Base-by-base conservation (phyloP, 768 basidiomycete species). In the Trichaptum fuscoviolaceum region DNA sequence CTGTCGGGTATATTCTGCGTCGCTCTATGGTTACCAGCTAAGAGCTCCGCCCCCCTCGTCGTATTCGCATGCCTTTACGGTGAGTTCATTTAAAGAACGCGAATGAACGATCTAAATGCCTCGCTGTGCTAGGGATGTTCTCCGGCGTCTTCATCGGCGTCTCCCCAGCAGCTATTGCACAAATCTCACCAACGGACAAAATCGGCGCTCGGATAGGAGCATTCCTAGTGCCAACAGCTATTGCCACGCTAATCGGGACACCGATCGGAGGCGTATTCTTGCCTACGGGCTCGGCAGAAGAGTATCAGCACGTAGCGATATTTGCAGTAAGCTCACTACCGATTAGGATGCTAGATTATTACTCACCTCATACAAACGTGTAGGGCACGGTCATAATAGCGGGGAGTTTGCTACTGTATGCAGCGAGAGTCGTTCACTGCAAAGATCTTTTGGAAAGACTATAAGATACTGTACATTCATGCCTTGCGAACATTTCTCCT, bases 171-270 rank as follows among this genome's bases (percentile, higher is more conserved):
- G 73, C 72, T 64, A 67, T 72, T 1, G 70, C 67, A 20, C 65
- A 68, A 57, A 73, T 74, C 2, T 70, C 73, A 2, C 73, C 73
- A 9, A 66, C 72, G 20, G 68, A 70, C 12, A 71, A 73, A 59
- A 69, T 75, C 35, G 74, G 74, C 17, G 73, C 71, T 10, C 70
- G 73, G 10, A 68, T 73, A 20, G 74, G 74, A 20, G 67, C 67
- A 17, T 70, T 70, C 42, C 72, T 75, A 70, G 68, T 72, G 7
- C 70, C 71, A 20, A 71, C 68, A n/a, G 72, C 73, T 7, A 65
- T 75, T 36, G 71, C 72, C 23, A 52, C 42, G 15, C 42, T 52
- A 52, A 12, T 52, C 5, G 74, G 74, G 10, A 71, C 73, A 30
- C 74, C 73, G 0, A 66, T 73, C 27, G 72, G 69, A 9, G 71